Evolutionary conservation across 1,284 basidiomycete species (phyloP), one percentile per base, ranked within the genome.

Genomic region (Pascua sp.): DNA sequence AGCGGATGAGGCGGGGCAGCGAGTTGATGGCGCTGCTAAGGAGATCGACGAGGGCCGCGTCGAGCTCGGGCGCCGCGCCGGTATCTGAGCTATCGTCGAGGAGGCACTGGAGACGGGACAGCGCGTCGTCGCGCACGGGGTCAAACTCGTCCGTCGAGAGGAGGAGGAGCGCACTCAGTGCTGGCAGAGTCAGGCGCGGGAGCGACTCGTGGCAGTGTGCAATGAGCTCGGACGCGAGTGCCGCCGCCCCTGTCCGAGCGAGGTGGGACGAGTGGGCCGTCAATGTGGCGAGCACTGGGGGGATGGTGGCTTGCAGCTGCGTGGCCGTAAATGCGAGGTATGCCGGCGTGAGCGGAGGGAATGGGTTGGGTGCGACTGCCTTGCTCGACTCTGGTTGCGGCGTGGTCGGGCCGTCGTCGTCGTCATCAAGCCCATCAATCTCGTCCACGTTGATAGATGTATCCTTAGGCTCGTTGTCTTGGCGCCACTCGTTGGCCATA

Each of bases 1-100:
- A 83, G 8, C 81, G 79, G 42, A 94, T 80, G 11, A 88, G 78
- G 11, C 85, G 83, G n/a, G 92, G 90, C 4, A 96, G 78, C 0
- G 86, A 79, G n/a, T 83, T 77, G 39, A 95, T 80, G 57, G 85
- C 83, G 45, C 88, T 85, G 62, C 81, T 64, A 7, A 79, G 68
- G 11, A 79, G 58, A 10, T 73, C 66, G 7, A 69, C 56, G 5
- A 77, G 53, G 1, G 82, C 83, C 37, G 81, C 83, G 57, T 62
- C 51, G 84, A 77, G 37, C 85, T 72, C 5, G 78, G 81, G 59
- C 4, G 32, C n/a, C 11, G 47, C 38, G 42, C 56, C 51, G 24
- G 4, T 32, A 32, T 32, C 24, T 32, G 24, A 32, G 24, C 24
- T 7, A 39, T 16, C 18, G 82, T 81, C 32, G 36, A 86, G 75